Percentiles rank a stretch among this genome's conserved stretches.
phyloP scores from a whole-genome alignment of 179 eudicot species.

The Silene noctiflora region DNA sequence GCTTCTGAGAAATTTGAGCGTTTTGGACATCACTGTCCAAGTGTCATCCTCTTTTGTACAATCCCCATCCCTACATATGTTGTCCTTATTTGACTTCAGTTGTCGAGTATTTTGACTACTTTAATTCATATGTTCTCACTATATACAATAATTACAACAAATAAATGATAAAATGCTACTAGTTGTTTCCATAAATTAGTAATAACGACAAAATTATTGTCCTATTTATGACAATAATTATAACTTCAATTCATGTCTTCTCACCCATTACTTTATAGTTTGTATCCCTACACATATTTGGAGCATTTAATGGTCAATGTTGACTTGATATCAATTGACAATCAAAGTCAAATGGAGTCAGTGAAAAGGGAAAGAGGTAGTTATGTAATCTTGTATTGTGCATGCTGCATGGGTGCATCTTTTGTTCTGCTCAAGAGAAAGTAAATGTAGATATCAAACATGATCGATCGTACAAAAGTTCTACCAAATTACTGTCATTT shows the following conservation, averaged over 20 bases:
- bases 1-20: not conserved
- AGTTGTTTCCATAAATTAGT: not conserved
- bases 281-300: not conserved
- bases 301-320: not conserved
- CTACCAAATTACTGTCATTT: not conserved
- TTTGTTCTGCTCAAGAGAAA: slow-evolving; percentile 1
- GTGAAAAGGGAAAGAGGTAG: not conserved
- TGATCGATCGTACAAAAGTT: slow-evolving; percentile 5
- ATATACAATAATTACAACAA: not conserved
- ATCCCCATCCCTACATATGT: not conserved
- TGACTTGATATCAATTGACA: not conserved
- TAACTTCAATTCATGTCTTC: too few relatives aligned
- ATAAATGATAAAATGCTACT: not conserved
- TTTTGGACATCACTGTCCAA: not conserved
- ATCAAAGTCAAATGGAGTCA: not conserved
- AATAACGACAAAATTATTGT: too few relatives aligned
- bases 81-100: not conserved
- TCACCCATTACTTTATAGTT: not conserved
- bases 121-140: not conserved
- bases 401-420: not conserved
- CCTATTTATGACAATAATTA: too few relatives aligned
- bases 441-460: not conserved
- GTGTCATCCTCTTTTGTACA: not conserved
- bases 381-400: not conserved
- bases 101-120: not conserved